phyloP scores from a whole-genome alignment of 305 asterid species.

The Rubia tinctorum region DNA sequence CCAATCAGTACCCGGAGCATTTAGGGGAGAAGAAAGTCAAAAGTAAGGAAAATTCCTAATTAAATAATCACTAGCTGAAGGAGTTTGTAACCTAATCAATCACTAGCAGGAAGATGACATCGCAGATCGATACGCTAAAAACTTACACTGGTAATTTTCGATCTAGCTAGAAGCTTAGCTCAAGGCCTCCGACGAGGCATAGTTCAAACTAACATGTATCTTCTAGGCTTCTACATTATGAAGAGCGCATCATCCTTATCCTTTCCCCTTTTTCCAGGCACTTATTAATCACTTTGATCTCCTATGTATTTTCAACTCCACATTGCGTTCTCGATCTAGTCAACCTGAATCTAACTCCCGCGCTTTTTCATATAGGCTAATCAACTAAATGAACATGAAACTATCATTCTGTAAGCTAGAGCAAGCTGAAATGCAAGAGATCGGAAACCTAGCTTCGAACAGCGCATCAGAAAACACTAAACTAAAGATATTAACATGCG shows the following conservation, averaged over 20 bases:
- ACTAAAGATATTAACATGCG: slow-evolving; percentile 9
- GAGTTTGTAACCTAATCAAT: not conserved
- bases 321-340: not conserved
- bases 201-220: not conserved
- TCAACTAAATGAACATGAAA: not conserved
- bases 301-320: not conserved
- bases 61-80: too few relatives aligned
- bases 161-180: not conserved
- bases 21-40: not conserved
- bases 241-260: not conserved
- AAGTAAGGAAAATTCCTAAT: too few relatives aligned
- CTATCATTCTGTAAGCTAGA: not conserved
- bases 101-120: not conserved
- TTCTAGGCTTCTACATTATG: not conserved
- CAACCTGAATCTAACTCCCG: not conserved
- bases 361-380: not conserved
- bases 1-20: not conserved
- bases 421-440: slow-evolving; percentile 7
- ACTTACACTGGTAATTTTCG: too few relatives aligned
- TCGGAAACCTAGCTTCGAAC: slow-evolving; percentile 8
- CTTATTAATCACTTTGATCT: not conserved
- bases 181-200: not conserved
- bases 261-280: not conserved
- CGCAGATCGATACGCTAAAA: not conserved
- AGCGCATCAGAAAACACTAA: not conserved